phyloP scores from a whole-genome alignment of 1,284 basidiomycete species.

The Cutaneotrichosporon curvatum region DNA sequence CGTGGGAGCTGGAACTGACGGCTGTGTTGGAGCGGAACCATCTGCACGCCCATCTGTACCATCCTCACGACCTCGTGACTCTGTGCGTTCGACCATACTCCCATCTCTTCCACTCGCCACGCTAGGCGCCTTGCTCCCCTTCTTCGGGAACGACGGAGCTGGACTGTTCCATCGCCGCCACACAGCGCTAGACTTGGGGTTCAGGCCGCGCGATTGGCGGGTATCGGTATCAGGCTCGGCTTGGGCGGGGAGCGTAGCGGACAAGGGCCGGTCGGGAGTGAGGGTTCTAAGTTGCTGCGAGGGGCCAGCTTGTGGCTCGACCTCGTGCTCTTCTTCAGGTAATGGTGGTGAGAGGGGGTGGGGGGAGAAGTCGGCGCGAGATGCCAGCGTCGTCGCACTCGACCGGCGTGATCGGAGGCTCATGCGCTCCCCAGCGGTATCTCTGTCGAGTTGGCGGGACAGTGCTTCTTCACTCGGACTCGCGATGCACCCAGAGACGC shows the following conservation, averaged over 20 bases:
- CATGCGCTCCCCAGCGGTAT: slow-evolving; percentile 35
- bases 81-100: neutral
- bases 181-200: slow-evolving; percentile 32
- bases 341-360: slow-evolving; percentile 5
- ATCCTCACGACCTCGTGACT: neutral
- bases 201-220: slow-evolving; percentile 10
- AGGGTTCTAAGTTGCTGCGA: neutral
- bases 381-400: slow-evolving; percentile 28
- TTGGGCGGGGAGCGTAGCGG: too few relatives aligned
- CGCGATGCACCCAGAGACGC: slow-evolving; percentile 5
- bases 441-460: slow-evolving; percentile 35
- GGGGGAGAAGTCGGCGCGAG: slow-evolving; percentile 7
- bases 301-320: neutral
- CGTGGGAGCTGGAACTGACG: neutral
- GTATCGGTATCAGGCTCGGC: neutral
- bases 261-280: too few relatives aligned
- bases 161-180: slow-evolving; percentile 40
- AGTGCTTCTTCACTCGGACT: slow-evolving; percentile 28
- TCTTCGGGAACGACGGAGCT: slow-evolving; percentile 31
- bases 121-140: slow-evolving; percentile 28
- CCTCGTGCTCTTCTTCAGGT: slow-evolving; percentile 20
- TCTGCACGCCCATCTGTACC: neutral
- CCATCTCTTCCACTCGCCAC: too few relatives aligned
- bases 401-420: slow-evolving; percentile 34
- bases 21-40: neutral